phyloP scores from a whole-genome alignment of 1,139 yeast genomes.

The Trichomonascaceae sp. region DNA sequence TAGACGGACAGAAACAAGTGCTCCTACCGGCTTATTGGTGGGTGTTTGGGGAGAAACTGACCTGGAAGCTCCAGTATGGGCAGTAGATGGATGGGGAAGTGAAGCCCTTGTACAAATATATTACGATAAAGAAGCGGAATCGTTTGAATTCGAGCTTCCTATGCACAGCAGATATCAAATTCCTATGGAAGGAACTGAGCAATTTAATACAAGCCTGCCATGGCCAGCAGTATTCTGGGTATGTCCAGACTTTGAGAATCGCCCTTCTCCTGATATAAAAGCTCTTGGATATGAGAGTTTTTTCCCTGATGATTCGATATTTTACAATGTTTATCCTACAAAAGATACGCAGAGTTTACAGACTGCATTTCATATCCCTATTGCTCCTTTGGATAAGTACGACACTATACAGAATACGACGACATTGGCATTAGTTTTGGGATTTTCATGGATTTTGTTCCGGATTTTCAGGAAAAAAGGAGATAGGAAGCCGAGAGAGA shows the following conservation, averaged over 20 bases:
- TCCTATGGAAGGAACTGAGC: constrained; percentile 30
- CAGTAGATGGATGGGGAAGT: constrained; percentile 42
- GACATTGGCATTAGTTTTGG: constrained; percentile 27
- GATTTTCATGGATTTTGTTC: constrained; percentile 31
- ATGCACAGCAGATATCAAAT: constrained; percentile 45
- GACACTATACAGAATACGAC: constrained; percentile 31
- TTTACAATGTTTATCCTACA: constrained; percentile 28
- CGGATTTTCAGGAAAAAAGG: constrained; percentile 21
- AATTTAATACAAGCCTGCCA: constrained; percentile 23
- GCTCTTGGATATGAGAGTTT: constrained; percentile 39
- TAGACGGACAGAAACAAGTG: constrained; percentile 23
- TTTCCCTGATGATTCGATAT: constrained; percentile 42
- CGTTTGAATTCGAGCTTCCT: constrained; percentile 34
- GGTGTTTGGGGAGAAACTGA: constrained; percentile 42
- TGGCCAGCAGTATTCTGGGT: constrained; percentile 46
- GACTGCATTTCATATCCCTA: constrained; percentile 33
- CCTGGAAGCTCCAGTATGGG: constrained; percentile 45
- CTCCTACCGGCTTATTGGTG: constrained; percentile 32
- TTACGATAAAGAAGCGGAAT: constrained; percentile 20
- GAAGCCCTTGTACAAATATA: constrained; percentile 36
- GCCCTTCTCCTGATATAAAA: constrained; percentile 21
- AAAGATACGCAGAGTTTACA: constrained; percentile 3
- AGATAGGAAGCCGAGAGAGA: not conserved
- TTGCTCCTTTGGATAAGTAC: constrained; percentile 29
- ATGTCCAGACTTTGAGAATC: constrained; percentile 34